Base-by-base conservation (phyloP, 192 early-diverging fungal species). In the Umbelopsis ramanniana region DNA sequence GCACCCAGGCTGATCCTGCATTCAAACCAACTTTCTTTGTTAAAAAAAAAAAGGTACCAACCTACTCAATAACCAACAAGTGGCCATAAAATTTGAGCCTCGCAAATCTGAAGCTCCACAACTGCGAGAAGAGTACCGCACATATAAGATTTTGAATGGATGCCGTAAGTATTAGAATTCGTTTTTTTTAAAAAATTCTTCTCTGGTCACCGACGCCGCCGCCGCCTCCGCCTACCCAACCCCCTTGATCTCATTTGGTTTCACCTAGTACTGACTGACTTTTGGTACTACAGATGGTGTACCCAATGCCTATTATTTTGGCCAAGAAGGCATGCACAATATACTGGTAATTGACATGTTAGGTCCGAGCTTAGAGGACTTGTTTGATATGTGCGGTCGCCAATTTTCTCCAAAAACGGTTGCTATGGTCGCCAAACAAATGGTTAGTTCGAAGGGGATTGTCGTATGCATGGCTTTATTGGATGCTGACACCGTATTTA, bases 21-120 rank as follows among this genome's bases (percentile, higher is more conserved):
- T 6, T 19, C 15, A 29, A 63, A 35, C 57, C 26, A 6, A 37
- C 57, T 63, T 63, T 37, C 55, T 55, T 46, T 68, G 55, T n/a
- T 63, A 46, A 67, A 72, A 29, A 29, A 29, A 29, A 29, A 2
- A 2, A 94, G 92, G 94, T 33, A 84, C 87, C 70, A 94, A 98
- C 77, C 82, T 98, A 70, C 69, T 96, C 37, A 94, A 93, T 79
- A 97, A 96, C 78, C 88, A 90, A 77, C 94, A 91, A 68, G 93
- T 97, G 12, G 97, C 96, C 52, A 98, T 99, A 79, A 99, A 99
- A 85, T 99, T 99, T 80, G 82, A 99, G 82, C 93, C 94, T 70
- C 86, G 96, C 71, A 99, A 99, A 84, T 93, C 91, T 45, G 97
- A 99, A 71, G 96, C 97, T 21, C 97, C 97, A 19, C 97, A 99